These are phyloP conservation scores for Ambrosia artemisiifolia DNA, from an alignment of 129 eudicot species.

Conservation along the genomic window DNA sequence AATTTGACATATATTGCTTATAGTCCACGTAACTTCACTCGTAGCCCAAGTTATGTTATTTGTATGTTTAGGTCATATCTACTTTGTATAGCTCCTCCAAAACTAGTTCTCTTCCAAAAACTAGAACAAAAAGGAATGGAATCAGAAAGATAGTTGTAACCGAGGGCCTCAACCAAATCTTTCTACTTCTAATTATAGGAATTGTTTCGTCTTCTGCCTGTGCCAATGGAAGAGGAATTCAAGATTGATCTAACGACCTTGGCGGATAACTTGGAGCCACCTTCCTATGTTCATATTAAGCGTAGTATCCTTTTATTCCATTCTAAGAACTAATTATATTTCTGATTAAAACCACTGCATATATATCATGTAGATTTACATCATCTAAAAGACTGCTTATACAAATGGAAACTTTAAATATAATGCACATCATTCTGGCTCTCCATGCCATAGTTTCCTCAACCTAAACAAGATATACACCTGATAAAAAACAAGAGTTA, in stretches of 20 bases:
- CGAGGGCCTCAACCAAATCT: background rate
- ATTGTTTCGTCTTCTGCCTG: conserved; percentile 48
- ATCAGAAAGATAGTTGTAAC: background rate
- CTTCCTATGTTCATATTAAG: conserved; percentile 52
- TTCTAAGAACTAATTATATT: background rate
- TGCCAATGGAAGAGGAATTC: conserved; percentile 60
- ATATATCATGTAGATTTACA: background rate
- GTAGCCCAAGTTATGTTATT: too few species aligned
- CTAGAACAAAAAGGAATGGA: too few species aligned
- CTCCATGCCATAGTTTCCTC: conserved; percentile 15
- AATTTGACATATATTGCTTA: too few species aligned
- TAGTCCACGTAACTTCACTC: too few species aligned
- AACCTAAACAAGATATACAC: conserved; percentile 51
- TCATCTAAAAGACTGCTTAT: too few species aligned
- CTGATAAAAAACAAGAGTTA: conserved; percentile 58
- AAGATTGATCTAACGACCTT: conserved; percentile 33
- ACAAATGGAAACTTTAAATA: background rate
- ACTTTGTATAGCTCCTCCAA: too few species aligned
- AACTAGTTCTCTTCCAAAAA: too few species aligned
- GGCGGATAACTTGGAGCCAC: conserved; percentile 41
- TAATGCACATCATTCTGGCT: background rate
- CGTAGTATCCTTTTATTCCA: conserved; percentile 57
- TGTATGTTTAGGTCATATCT: too few species aligned
- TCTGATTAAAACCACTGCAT: background rate
- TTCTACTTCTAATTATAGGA: conserved; percentile 36